These are phyloP conservation scores for Pseudoscleropodium purum DNA, from an alignment of 225 moss, liverwort and hornwort genomes.

Conservation along the genomic window DNA sequence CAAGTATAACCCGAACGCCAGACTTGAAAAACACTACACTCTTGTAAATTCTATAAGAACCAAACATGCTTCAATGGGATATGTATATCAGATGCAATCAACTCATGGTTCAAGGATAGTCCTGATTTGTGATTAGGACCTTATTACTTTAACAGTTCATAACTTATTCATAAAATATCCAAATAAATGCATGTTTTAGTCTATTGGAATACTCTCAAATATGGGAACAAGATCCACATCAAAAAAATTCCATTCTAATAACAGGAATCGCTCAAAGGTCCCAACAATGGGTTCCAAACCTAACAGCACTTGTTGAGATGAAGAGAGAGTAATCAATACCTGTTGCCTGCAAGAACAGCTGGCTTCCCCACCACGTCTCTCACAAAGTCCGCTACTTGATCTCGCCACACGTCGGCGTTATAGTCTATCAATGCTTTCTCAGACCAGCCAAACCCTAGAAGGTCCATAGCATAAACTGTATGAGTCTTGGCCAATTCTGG, in stretches of 20 bases:
- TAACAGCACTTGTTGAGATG: background rate
- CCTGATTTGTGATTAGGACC: background rate
- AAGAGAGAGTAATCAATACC: slow-evolving; percentile 10
- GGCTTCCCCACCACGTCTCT: slow-evolving; percentile 75
- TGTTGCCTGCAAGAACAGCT: slow-evolving; percentile 84
- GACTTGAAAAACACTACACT: background rate
- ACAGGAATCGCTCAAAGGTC: background rate
- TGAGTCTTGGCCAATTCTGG: slow-evolving; percentile 81
- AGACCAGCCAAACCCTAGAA: slow-evolving; percentile 82
- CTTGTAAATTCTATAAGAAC: background rate
- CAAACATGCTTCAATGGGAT: background rate
- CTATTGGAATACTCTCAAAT: background rate
- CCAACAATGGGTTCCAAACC: background rate
- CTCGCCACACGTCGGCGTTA: slow-evolving; percentile 58
- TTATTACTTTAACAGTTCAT: background rate
- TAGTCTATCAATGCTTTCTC: slow-evolving; percentile 89
- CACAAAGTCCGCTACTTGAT: slow-evolving; percentile 84
- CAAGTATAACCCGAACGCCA: background rate
- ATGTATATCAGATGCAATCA: background rate
- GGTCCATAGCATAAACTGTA: slow-evolving; percentile 88
- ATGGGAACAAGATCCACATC: background rate
- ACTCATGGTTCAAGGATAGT: background rate
- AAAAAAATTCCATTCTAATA: background rate
- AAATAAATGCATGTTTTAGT: no score
- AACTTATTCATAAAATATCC: background rate